Evolutionary conservation across 1,284 basidiomycete genomes (phyloP), one percentile per base, ranked within the genome.

Genomic region (Sanghuangporus weigelae): DNA sequence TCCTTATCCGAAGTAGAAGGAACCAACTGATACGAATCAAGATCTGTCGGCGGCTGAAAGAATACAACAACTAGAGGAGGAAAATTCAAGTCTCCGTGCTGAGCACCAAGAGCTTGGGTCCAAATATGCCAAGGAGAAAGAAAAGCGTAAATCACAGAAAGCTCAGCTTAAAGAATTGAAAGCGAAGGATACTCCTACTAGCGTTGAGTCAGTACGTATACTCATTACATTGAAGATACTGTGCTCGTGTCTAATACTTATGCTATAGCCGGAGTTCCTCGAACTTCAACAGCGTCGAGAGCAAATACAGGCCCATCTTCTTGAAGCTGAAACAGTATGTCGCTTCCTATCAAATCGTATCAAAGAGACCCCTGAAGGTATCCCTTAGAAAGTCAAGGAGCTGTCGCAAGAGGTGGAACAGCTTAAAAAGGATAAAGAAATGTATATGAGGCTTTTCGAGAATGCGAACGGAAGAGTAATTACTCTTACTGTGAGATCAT

Each of bases 281-380:
- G 35, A 62, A 12, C 40, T 62, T 3, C 38, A 49, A 40, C 39
- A 50, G 19, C 53, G 26, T 16, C 35, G 23, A 12, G 40, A 23
- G 10, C 3, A 50, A 11, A n/a, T 35, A 10, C n/a, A 60, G 35
- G 31, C 4, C 7, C 49, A 60, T 5, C 59, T 60, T 11, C 16
- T 2, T 8, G 59, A 60, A 16, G 38, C 59, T 11, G 50, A 54
- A 21, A 21, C 39, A n/a, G 59, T 60, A 60, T 54, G 31, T 60
- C 26, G 26, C 26, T 31, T 3, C 3, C 26, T 31, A 2, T 53
- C 11, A 16, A 21, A 11, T 40, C 19, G 11, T 53, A 44, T 38
- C 23, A 16, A 44, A 11, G 40, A 21, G 3, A 19, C 19, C 57
- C 7, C 51, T 54, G 23, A 54, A 11, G 14, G 16, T 10, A 31